phyloP scores from a whole-genome alignment of 441 rosid species.

The Populus hybrid region DNA sequence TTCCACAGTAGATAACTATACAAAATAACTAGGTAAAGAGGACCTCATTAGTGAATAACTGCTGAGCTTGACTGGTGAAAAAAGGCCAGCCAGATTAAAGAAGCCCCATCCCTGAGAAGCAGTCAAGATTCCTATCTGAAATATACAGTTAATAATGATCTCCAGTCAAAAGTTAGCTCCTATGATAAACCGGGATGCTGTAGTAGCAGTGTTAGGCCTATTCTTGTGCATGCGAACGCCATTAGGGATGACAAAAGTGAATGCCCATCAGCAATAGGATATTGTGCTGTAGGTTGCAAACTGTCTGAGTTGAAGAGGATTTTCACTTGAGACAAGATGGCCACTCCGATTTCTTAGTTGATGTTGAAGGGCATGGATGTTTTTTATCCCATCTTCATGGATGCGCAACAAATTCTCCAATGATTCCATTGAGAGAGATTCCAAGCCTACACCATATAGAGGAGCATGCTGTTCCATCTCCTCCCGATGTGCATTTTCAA shows the following conservation, averaged over 20 bases:
- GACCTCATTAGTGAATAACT: too few species aligned
- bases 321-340: conserved; percentile 25
- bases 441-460: conserved; percentile 69
- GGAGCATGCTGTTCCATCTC: conserved; percentile 82
- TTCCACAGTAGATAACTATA: neutral
- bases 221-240: neutral
- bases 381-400: conserved; percentile 77
- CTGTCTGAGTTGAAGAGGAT: neutral
- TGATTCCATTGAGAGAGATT: conserved; percentile 61
- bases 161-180: neutral
- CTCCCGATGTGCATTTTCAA: conserved; percentile 56
- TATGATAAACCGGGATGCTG: neutral
- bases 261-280: neutral
- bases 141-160: too few species aligned
- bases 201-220: neutral
- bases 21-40: neutral
- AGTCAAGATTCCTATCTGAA: too few species aligned
- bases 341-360: conserved; percentile 51
- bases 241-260: neutral
- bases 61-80: too few species aligned
- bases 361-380: conserved; percentile 55
- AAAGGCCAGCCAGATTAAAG: too few species aligned
- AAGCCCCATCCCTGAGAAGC: too few species aligned
- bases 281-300: neutral
- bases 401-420: conserved; percentile 62